phyloP scores from a whole-genome alignment of 2,329 filamentous ascomycete species.

The Diaporthe vaccinii region DNA sequence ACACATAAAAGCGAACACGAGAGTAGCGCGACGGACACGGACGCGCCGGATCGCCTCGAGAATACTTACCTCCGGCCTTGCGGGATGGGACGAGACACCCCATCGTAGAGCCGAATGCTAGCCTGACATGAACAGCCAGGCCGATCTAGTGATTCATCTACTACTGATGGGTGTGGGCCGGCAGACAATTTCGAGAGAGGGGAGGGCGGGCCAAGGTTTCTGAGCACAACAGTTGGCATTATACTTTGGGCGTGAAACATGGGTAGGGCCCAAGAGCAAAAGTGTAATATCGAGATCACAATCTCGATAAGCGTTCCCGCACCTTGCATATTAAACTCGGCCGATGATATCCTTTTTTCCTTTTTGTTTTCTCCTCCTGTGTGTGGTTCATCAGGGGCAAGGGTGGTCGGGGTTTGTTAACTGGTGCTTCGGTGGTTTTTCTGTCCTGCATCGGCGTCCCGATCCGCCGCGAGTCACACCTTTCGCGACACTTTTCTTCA shows the following conservation, averaged over 20 bases:
- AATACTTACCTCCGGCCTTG: background rate
- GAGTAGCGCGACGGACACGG: background rate
- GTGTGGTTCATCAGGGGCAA: background rate
- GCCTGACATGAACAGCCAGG: background rate
- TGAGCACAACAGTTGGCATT: background rate
- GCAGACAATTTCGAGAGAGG: background rate
- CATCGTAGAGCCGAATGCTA: background rate
- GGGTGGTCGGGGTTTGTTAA: background rate
- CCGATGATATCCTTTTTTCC: background rate
- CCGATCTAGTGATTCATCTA: background rate
- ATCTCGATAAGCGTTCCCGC: constrained; percentile 30
- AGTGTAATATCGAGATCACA: constrained; percentile 27
- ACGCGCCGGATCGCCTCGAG: background rate
- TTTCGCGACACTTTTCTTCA: constrained; percentile 19
- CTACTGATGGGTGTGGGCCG: constrained; percentile 1
- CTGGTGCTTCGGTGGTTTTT: background rate
- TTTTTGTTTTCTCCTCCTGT: background rate
- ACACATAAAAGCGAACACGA: background rate
- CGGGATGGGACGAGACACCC: constrained; percentile 1
- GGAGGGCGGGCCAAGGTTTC: background rate
- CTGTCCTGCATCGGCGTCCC: constrained; percentile 17
- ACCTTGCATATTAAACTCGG: background rate
- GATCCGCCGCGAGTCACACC: constrained; percentile 7
- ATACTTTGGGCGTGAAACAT: constrained; percentile 29
- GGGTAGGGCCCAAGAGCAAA: constrained; percentile 18